phyloP scores from a whole-genome alignment of 495 filamentous ascomycete species.

The Sabuloglossum arenarium region DNA sequence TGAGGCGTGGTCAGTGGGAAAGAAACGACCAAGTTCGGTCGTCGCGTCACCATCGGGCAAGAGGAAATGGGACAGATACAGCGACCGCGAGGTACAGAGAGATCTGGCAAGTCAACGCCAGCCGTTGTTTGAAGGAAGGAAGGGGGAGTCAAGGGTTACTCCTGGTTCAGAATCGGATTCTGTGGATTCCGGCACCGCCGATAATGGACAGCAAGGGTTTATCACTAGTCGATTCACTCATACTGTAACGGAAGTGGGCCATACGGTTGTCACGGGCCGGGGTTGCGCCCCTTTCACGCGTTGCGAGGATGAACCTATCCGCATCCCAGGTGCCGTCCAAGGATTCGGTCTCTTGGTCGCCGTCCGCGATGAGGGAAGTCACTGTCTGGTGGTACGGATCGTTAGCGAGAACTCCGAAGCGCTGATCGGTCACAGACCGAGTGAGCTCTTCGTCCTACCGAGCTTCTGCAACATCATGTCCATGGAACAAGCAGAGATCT shows the following conservation, averaged over 20 bases:
- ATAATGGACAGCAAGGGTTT: conserved; percentile 12
- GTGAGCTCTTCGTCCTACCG: conserved; percentile 49
- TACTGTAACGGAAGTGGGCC: conserved; percentile 54
- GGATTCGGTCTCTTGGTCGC: conserved; percentile 64
- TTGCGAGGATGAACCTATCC: conserved; percentile 90
- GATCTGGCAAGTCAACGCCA: background rate
- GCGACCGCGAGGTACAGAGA: background rate
- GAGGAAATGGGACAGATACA: background rate
- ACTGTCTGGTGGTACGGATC: conserved; percentile 47
- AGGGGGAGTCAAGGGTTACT: background rate
- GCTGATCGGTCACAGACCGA: conserved; percentile 62
- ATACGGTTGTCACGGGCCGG: conserved; percentile 68
- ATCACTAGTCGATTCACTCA: conserved; percentile 65
- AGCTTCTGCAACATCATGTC: conserved; percentile 64
- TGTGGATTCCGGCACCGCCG: background rate
- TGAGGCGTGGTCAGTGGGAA: background rate
- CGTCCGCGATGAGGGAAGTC: conserved; percentile 37
- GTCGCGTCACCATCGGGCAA: background rate
- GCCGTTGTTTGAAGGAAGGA: background rate
- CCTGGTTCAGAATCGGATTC: background rate
- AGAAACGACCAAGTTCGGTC: background rate
- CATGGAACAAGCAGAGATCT: conserved; percentile 61
- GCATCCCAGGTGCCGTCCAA: conserved; percentile 79
- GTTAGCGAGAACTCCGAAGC: conserved; percentile 71
- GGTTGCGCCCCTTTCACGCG: conserved; percentile 45